These are phyloP conservation scores for Solanum dulcamara DNA, from an alignment of 257 asterid genomes.

Conservation along the genomic window DNA sequence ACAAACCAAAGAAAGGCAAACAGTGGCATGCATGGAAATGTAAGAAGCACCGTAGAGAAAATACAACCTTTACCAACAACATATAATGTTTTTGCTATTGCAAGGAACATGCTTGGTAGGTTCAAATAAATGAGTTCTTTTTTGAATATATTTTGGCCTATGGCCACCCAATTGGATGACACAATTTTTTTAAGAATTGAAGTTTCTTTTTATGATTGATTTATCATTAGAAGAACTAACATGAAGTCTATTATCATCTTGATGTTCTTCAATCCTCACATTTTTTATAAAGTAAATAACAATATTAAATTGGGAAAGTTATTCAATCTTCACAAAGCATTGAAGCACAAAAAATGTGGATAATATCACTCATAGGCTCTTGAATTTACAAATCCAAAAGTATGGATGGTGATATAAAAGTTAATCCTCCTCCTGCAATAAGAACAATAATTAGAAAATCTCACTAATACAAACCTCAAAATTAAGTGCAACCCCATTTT, in stretches of 20 bases:
- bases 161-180: too few relatives aligned
- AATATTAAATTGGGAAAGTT: not conserved
- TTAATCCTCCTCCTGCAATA: not conserved
- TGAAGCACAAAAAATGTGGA: not conserved
- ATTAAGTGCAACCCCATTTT: conserved; percentile 70
- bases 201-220: not conserved
- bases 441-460: not conserved
- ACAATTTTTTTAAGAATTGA: not conserved
- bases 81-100: too few relatives aligned
- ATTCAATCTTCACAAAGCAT: not conserved
- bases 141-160: too few relatives aligned
- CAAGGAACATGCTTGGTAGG: too few relatives aligned
- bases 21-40: not conserved
- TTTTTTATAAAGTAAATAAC: not conserved
- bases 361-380: not conserved
- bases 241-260: not conserved
- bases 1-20: not conserved
- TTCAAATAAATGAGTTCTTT: too few relatives aligned
- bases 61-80: too few relatives aligned
- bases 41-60: not conserved
- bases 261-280: not conserved
- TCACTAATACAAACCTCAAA: conserved; percentile 49
- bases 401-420: not conserved
- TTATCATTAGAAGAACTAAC: not conserved
- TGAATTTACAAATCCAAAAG: not conserved